phyloP scores from a whole-genome alignment of 352 stramenopile species.

The Phytopythium ostracodes region DNA sequence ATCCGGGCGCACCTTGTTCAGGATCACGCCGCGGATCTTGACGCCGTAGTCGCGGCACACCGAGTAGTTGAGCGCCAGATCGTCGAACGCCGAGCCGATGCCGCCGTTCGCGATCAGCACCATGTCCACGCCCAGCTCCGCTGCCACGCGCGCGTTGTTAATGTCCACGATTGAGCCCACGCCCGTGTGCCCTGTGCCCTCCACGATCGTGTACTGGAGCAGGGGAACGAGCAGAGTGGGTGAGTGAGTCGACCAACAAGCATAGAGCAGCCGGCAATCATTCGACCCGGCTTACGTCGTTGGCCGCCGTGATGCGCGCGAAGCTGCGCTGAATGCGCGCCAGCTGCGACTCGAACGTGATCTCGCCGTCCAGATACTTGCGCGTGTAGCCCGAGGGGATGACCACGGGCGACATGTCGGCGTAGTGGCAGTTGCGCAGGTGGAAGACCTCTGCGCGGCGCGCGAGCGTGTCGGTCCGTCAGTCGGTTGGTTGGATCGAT shows the following conservation, averaged over 20 bases:
- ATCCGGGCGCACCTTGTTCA: constrained; percentile 93
- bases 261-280: constrained; percentile 1
- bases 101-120: constrained; percentile 95
- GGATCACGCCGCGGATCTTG: constrained; percentile 91
- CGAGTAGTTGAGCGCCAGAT: constrained; percentile 92
- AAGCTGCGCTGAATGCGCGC: constrained; percentile 69
- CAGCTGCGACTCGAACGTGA: constrained; percentile 75
- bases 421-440: constrained; percentile 90
- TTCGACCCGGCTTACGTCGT: constrained; percentile 36
- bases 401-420: constrained; percentile 95
- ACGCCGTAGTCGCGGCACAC: constrained; percentile 94
- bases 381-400: constrained; percentile 95
- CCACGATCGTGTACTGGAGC: constrained; percentile 80
- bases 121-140: constrained; percentile 92
- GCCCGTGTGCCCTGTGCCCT: constrained; percentile 90
- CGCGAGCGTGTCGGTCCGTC: background rate
- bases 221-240: background rate
- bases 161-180: constrained; percentile 96
- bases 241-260: background rate
- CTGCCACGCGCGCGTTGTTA: constrained; percentile 94
- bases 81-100: constrained; percentile 91
- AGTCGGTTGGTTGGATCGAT: too few species aligned
- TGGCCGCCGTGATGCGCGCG: constrained; percentile 47
- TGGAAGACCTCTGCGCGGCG: constrained; percentile 89
- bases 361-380: constrained; percentile 93